Base-by-base conservation (phyloP, 2,329 filamentous ascomycete genomes). In the Diaporthe helianthi region DNA sequence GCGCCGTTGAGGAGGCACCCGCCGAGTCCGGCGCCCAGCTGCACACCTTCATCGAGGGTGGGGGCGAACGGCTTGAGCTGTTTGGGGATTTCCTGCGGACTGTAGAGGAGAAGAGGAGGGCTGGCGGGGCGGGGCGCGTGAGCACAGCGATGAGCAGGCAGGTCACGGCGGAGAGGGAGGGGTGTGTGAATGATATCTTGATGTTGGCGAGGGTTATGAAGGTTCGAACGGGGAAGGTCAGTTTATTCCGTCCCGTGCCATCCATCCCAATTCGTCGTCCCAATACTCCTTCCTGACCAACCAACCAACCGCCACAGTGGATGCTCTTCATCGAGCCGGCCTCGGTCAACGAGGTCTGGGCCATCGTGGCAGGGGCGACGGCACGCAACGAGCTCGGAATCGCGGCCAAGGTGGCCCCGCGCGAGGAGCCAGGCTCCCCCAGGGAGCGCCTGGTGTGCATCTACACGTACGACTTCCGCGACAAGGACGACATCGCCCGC, bases 391-490 rank as follows among this genome's bases (percentile, higher is more conserved):
- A 91, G 72, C 85, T 97, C 2, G 93, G 93, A 0, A 86, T 89
- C 47, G 85, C 82, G 1, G 91, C 93, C 12, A 97, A 96, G 79
- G 90, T 94, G 15, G 88, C 90, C 1, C 88, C 91, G 1, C 81
- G 83, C 55, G 78, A 85, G 12, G 80, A 79, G 7, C 78, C 78
- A 1, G 79, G 81, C n/a, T 76, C 80, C 7, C 75, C 79, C 29
- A 83, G 79, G 52, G 79, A 81, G 24, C 84, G 89, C 24, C 79
- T 96, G 51, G 88, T 97, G 31, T 94, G 92, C 73, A 83, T 97
- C 9, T 97, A 97, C 78, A 97, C 93, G 6, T 81, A 83, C 51
- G 89, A 97, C 77, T 96, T 94, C 76, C 82, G 82, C 33, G 89
- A 97, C 76, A 83, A 81, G 64, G 81, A 84, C 4, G 93, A 97